A percentile compares a stretch with the other conserved stretches of the same genome.
These are phyloP conservation scores for Microbotryum silenes-acaulis DNA, from an alignment of 1,284 basidiomycete species.

Conservation along the genomic window DNA sequence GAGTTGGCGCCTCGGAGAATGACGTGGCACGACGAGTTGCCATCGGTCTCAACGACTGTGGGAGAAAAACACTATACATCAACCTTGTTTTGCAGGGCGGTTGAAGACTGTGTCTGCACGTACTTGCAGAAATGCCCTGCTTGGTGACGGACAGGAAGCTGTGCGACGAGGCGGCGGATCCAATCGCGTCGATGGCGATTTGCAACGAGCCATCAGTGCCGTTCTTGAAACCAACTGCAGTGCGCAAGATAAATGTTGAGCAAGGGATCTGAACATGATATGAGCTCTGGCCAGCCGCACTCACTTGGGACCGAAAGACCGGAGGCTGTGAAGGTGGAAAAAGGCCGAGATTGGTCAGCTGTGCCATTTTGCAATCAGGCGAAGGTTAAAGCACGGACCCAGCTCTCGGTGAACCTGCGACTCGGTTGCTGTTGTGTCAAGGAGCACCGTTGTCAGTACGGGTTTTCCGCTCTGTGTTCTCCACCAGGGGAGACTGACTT, in stretches of 20 bases:
- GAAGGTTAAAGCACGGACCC: not conserved
- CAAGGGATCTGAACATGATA: no score
- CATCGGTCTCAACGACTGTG: slow-evolving; percentile 39
- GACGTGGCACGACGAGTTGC: slow-evolving; percentile 81
- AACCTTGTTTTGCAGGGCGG: not conserved
- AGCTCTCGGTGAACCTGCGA: slow-evolving; percentile 78
- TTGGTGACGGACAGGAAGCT: slow-evolving; percentile 90
- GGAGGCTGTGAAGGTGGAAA: slow-evolving; percentile 4
- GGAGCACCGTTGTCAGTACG: not conserved
- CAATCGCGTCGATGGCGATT: slow-evolving; percentile 67
- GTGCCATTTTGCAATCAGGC: not conserved
- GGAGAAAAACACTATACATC: not conserved
- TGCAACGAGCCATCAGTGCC: slow-evolving; percentile 45
- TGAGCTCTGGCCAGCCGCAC: not conserved
- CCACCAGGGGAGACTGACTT: slow-evolving; percentile 38
- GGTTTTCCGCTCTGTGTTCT: not conserved
- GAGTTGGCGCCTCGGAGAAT: slow-evolving; percentile 79
- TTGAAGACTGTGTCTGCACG: not conserved
- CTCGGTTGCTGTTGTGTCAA: slow-evolving; percentile 57
- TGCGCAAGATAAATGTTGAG: slow-evolving; percentile 47
- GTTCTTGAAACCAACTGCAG: slow-evolving; percentile 74
- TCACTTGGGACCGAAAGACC: slow-evolving; percentile 30
- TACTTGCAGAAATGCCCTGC: slow-evolving; percentile 46
- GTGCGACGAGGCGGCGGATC: slow-evolving; percentile 74
- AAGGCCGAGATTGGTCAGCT: not conserved